Evolutionary conservation across 148 eudicot species (phyloP), one percentile per base, ranked within the genome.

Genomic region (Chenopodium album): DNA sequence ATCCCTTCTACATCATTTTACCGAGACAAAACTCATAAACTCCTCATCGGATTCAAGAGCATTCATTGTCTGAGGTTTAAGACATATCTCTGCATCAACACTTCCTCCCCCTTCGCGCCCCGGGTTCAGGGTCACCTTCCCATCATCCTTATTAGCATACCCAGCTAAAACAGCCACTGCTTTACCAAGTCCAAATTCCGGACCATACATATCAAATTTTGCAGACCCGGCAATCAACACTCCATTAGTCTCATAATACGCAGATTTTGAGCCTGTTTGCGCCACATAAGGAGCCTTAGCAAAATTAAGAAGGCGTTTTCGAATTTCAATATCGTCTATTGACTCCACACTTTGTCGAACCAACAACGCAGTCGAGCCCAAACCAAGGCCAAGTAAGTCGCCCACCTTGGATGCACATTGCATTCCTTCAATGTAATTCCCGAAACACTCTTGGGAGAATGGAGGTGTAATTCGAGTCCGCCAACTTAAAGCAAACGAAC

Each of bases 151-250:
- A 47, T 90, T 94, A 1, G 91, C 94, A 79, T 73, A 81, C 2
- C 98, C 95, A 3, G 92, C 86, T 37, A 90, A 71, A 1, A 91
- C 85, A 0, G 93, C 90, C 54, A 87, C 54, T 0, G 94, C 90
- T 12, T 56, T 70, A 0, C 95, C 98, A 90, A 92, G 89, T 74
- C 98, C 95, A 59, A 94, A 94, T 52, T 92, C 91, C 23, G 89
- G 91, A 19, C 90, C 90, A 65, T 91, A 91, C 92, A 91, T 91
- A 6, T 91, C 92, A 46, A 93, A 88, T 79, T 88, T 82, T 0
- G 92, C 91, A 0, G 94, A 90, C 60, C 97, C 92, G 0, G 91
- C 97, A 88, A 93, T 88, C 11, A 73, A 88, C 86, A 80, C 90
- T 37, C 85, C 88, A 72, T 0, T 75, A 2, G 95, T 88, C 92